These are phyloP conservation scores for Fraxinus xanthoxyloides DNA, from an alignment of 305 asterid genomes.

Conservation along the genomic window DNA sequence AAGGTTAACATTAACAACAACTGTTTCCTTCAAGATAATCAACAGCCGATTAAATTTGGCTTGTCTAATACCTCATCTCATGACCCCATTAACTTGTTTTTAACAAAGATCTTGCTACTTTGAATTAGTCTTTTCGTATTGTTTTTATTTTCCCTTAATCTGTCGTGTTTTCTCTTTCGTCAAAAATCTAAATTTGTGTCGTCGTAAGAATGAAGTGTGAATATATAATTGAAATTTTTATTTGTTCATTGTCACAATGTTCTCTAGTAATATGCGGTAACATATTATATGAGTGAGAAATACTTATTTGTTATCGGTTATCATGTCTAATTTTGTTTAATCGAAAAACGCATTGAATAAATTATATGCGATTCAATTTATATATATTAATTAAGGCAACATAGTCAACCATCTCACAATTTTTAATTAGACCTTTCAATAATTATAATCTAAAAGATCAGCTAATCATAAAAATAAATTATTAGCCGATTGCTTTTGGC, in stretches of 20 bases:
- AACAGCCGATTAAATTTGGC: constrained; percentile 33
- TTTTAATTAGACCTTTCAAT: too few species aligned
- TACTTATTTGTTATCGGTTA: neutral
- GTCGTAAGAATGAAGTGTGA: neutral
- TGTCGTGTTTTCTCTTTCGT: neutral
- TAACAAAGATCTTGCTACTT: neutral
- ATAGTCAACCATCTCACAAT: neutral
- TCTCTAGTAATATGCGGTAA: neutral
- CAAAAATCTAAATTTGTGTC: neutral
- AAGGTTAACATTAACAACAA: constrained; percentile 26
- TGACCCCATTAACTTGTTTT: constrained; percentile 11
- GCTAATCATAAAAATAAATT: neutral
- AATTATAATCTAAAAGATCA: neutral
- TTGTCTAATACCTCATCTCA: constrained; percentile 26
- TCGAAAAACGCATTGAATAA: neutral
- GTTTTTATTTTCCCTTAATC: neutral
- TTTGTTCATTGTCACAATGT: neutral
- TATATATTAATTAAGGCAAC: neutral
- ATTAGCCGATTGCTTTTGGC: constrained; percentile 5
- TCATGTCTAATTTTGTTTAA: too few species aligned
- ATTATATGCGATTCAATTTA: neutral
- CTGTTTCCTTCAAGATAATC: constrained; percentile 17
- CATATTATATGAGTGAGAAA: neutral
- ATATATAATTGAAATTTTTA: too few species aligned
- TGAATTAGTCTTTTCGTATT: neutral